A percentile compares a stretch with the other conserved stretches of the same genome.
phyloP scores from a whole-genome alignment of 345 rosid genomes.

The Arabidopsis thaliana region DNA sequence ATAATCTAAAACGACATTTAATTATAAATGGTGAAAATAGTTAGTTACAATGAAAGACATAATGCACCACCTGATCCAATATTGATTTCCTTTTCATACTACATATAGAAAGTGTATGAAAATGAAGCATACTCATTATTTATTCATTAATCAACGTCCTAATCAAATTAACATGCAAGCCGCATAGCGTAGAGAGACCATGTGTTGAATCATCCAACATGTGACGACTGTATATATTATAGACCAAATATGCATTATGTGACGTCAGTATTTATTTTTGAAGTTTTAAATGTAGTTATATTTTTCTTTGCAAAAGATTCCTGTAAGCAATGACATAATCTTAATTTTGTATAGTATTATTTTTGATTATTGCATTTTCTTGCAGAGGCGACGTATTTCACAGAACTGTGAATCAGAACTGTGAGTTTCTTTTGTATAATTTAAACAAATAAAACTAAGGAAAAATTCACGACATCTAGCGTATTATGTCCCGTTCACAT shows the following conservation, averaged over 20 bases:
- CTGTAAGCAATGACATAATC: constrained; percentile 29
- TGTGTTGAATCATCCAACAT: constrained; percentile 30
- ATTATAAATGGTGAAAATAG: not conserved
- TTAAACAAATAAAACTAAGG: constrained; percentile 8
- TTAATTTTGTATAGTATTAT: constrained; percentile 15
- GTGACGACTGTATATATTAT: constrained; percentile 2
- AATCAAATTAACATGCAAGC: constrained; percentile 23
- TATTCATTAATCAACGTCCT: not conserved
- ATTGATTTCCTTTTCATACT: constrained; percentile 19
- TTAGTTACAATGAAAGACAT: not conserved
- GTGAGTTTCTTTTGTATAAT: constrained; percentile 1
- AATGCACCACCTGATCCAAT: not conserved
- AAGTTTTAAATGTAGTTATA: not conserved
- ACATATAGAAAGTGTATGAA: constrained; percentile 6
- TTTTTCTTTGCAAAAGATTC: constrained; percentile 26
- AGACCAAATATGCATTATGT: not conserved
- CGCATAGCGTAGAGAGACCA: constrained; percentile 2
- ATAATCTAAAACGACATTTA: not conserved
- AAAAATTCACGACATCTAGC: constrained; percentile 28
- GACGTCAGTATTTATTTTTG: not conserved
- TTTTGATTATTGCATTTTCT: constrained; percentile 30
- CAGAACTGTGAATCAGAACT: constrained; percentile 20
- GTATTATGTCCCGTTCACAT: constrained; percentile 36
- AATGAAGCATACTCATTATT: constrained; percentile 15
- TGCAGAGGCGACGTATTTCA: constrained; percentile 34